Evolutionary conservation across 176 grass and related monocot species (phyloP), one percentile per base, ranked within the genome.

Genomic region (Zizania latifolia): DNA sequence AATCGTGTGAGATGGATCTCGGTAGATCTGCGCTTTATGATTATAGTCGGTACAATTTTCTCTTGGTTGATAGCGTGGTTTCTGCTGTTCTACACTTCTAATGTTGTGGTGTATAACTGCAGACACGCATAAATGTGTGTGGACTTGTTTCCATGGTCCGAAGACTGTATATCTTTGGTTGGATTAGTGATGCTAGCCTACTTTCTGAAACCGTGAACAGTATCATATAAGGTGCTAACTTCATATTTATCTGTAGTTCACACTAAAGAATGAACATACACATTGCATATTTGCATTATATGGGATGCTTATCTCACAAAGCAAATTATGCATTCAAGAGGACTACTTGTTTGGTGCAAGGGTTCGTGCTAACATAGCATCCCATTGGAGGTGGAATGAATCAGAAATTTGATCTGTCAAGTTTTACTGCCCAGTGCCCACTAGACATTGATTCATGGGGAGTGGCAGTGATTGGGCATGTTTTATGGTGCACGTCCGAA

Each of bases 1-100:
- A 23, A 29, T 19, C 39, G 54, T 6, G 23, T 19, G 7, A 15
- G 5, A 17, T 60, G 9, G 53, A 6, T 21, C 33, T 40, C 24
- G 31, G 2, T 53, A 74, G 70, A 86, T 80, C 70, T 86, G 77
- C 9, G 40, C 29, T 64, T 37, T 21, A 17, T 14, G 44, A 6
- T 19, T 48, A 48, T 48, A 5, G 4, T 48, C 16, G 2, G 36
- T 0, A 38, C 2, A 1, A 48, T 48, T 7, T 17, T 16, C 16
- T 17, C 1, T 48, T 6, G 46, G 46, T 50, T 50, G 19, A 50
- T 50, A 6, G 46, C 6, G 46, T n/a, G 48, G 48, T 8, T 53
- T 22, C n/a, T 63, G 3, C 9, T 58, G 10, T 8, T 1, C 3
- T 16, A 15, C 37, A 17, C 5, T 0, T 64, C 14, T n/a, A n/a